A percentile compares a stretch with the other conserved stretches of the same genome.
These are phyloP conservation scores for Tephrocybe sp. DNA, from an alignment of 768 basidiomycete genomes.

Conservation along the genomic window DNA sequence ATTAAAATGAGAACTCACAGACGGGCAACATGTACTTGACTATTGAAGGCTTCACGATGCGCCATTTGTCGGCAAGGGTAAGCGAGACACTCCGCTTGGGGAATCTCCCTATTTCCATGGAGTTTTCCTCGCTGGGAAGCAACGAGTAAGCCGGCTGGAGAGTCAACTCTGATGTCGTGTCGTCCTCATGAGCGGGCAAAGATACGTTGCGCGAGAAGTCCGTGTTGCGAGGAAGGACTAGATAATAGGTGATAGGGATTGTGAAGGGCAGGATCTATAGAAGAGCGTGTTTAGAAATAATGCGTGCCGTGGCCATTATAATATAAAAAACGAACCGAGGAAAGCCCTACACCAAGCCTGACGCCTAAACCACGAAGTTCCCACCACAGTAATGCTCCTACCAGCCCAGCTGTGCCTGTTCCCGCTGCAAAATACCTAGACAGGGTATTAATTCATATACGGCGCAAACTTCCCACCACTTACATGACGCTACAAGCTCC, in stretches of 20 bases:
- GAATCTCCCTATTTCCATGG: slow-evolving; percentile 36
- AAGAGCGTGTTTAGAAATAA: not conserved
- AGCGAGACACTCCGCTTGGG: slow-evolving; percentile 48
- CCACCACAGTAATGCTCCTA: slow-evolving; percentile 96
- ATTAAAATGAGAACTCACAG: slow-evolving; percentile 48
- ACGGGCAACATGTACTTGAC: slow-evolving; percentile 87
- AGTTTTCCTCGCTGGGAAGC: slow-evolving; percentile 34
- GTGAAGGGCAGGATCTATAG: slow-evolving; percentile 75
- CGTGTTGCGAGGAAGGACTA: slow-evolving; percentile 67
- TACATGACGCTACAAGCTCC: slow-evolving; percentile 82
- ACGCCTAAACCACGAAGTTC: slow-evolving; percentile 86
- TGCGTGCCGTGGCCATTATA: not conserved
- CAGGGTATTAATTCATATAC: not conserved
- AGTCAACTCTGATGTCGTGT: slow-evolving; percentile 21
- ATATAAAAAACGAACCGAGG: slow-evolving; percentile 53
- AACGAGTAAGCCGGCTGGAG: slow-evolving; percentile 38
- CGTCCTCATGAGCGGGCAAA: slow-evolving; percentile 35
- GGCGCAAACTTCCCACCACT: slow-evolving; percentile 11
- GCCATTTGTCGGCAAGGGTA: slow-evolving; percentile 73
- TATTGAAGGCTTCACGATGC: slow-evolving; percentile 75
- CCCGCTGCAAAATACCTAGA: slow-evolving; percentile 87
- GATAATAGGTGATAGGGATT: slow-evolving; percentile 73
- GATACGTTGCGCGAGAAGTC: slow-evolving; percentile 42
- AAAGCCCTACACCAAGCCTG: slow-evolving; percentile 74
- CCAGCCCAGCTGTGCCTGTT: slow-evolving; percentile 91